Evolutionary conservation across 352 stramenopile genomes (phyloP).

Genomic region (Phytophthora tentaculata): DNA sequence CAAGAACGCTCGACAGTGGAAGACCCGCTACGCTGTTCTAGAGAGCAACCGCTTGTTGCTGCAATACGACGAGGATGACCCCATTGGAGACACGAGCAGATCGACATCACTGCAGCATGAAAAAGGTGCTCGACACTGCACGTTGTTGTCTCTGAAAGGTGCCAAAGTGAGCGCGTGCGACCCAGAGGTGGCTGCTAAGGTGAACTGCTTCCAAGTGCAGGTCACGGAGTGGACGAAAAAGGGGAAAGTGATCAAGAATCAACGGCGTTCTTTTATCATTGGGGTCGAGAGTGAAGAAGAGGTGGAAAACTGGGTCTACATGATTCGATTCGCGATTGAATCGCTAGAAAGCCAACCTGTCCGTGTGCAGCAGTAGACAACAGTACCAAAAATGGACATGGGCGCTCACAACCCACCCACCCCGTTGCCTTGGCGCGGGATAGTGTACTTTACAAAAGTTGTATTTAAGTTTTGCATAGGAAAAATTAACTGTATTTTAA

Average conservation of each 20-base stretch:
- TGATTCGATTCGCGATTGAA: constrained; percentile 88
- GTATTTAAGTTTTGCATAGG: neutral
- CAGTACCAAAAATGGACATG: neutral
- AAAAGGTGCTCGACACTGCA: constrained; percentile 41
- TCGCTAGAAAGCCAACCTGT: constrained; percentile 68
- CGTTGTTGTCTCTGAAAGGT: constrained; percentile 72
- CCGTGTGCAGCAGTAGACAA: constrained; percentile 12
- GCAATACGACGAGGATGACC: constrained; percentile 67
- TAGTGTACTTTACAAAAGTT: constrained; percentile 17
- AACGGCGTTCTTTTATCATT: constrained; percentile 76
- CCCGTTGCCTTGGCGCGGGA: neutral
- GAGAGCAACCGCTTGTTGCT: constrained; percentile 71
- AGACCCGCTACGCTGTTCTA: constrained; percentile 82
- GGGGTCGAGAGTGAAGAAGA: constrained; percentile 77
- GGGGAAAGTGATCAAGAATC: constrained; percentile 62
- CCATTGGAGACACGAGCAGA: constrained; percentile 6
- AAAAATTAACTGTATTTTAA: too few relatives aligned
- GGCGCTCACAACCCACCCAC: too few relatives aligned
- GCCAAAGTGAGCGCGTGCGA: constrained; percentile 80
- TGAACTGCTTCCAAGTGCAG: constrained; percentile 88
- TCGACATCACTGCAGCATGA: constrained; percentile 27
- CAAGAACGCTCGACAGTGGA: constrained; percentile 73
- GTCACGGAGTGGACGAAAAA: constrained; percentile 87
- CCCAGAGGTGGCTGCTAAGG: constrained; percentile 70
- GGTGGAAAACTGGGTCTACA: constrained; percentile 86